Evolutionary conservation across 192 early-diverging fungal species (phyloP), one percentile per base, ranked within the genome.

Genomic region (Backusella westeae): DNA sequence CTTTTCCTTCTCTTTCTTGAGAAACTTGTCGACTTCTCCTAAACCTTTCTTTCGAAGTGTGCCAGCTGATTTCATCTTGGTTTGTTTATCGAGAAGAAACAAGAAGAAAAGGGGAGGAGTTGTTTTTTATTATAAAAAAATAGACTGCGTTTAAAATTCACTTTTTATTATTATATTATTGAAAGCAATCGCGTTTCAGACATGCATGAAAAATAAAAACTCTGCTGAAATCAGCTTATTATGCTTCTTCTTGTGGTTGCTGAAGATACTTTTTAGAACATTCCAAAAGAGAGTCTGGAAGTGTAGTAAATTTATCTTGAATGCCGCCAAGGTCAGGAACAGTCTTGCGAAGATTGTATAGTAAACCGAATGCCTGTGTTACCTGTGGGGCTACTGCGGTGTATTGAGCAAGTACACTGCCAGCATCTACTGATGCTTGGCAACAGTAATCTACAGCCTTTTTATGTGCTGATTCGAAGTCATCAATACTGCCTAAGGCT

Each of bases 1-100:
- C 53, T 65, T 75, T n/a, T 34, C 42, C n/a, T 75, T 75, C 7
- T 68, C 63, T 46, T 76, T 76, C 32, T 69, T 76, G 23, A 44
- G 52, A 59, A 76, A 70, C 4, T 71, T 41, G 41, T 71, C 70
- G 3, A 71, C 70, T 49, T 26, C 70, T 38, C 36, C 68, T 69
- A 69, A 69, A 9, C 68, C 68, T 6, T 71, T 71, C 26, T 49
- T 71, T 46, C 70, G 70, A 34, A 71, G 44, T 8, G 70, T 71
- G 29, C 70, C 70, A 19, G 70, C 39, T 34, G 70, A 44, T 34
- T 71, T 71, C 70, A 71, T 71, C 26, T 26, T 44, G 19, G 15
- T 71, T 59, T 59, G 12, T 41, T 39, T 42, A 44, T 44, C 1
- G 6, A 23, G 10, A 71, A 44, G 42, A 71, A 49, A 49, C 17